Evolutionary conservation across 2,329 filamentous ascomycete genomes (phyloP).

Genomic region (Fusarium sp.): DNA sequence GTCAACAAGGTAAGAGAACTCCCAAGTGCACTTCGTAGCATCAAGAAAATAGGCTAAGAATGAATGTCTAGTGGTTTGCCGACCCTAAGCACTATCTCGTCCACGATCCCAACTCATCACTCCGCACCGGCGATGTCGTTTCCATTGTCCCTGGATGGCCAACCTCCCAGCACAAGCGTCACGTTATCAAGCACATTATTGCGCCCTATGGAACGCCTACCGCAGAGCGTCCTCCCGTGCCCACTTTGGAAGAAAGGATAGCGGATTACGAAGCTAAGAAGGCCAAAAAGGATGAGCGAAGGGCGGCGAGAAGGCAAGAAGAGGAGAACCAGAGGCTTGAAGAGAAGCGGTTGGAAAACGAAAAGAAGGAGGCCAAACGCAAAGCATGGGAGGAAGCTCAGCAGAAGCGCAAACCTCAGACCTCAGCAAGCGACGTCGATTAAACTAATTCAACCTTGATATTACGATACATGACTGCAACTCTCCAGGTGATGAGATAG

Average conservation of each 20-base stretch:
- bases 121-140: conserved; percentile 79
- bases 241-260: conserved; percentile 69
- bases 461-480: conserved; percentile 1
- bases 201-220: conserved; percentile 73
- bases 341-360: conserved; percentile 39
- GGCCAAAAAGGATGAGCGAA: conserved; percentile 65
- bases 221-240: conserved; percentile 71
- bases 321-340: conserved; percentile 39
- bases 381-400: conserved; percentile 37
- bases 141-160: conserved; percentile 73
- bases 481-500: not conserved
- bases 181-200: conserved; percentile 79
- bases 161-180: conserved; percentile 72
- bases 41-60: not conserved
- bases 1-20: conserved; percentile 71
- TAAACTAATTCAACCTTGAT: not conserved
- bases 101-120: conserved; percentile 79
- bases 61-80: conserved; percentile 63
- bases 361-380: conserved; percentile 39
- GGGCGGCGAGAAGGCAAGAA: conserved; percentile 47
- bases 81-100: conserved; percentile 73
- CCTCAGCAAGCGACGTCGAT: conserved; percentile 23
- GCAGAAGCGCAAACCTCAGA: conserved; percentile 29
- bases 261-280: conserved; percentile 63
- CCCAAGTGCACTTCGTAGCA: not conserved